Evolutionary conservation across 352 stramenopile genomes (phyloP), one percentile per base, ranked within the genome.

Genomic region (Phytophthora cactorum): DNA sequence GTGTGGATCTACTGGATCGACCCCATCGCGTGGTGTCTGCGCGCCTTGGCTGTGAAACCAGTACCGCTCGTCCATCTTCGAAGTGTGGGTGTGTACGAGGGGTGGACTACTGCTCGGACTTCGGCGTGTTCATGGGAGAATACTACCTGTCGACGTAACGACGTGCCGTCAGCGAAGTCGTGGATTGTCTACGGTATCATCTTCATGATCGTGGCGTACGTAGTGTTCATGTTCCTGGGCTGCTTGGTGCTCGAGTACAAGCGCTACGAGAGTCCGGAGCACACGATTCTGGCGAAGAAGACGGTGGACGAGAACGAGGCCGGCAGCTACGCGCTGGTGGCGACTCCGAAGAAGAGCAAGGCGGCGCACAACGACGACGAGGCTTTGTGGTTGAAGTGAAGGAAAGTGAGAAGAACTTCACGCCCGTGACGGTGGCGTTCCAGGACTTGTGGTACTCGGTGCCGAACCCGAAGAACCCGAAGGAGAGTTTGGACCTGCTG

Each of bases 1-100:
- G 66, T 72, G 8, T 90, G 82, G 82, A 59, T 90, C 46, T 88
- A 85, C 63, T 88, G 72, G 66, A 73, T 89, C 25, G 70, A 86
- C 51, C 82, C 82, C 5, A 74, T 89, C 27, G 58, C 72, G 4
- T 89, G 81, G 81, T 71, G 55, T 11, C 51, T 81, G 28, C 71
- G 77, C 4, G 64, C 25, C 1, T 73, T 74, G 25, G 77, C 61
- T 3, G 74, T 78, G n/a, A 17, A 79, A 79, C 57, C 57, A 79
- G 34, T 79, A 76, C 53, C 67, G 60, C 8, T 70, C 66, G 34
- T 52, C 49, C 17, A 32, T 38, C 4, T 78, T 75, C 14, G 57
- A 79, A 4, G 65, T 79, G 17, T 83, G 75, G n/a, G n/a, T 50
- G 28, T 77, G 27, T 82, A 78, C 56, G 54, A 80, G 2, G 74